These are phyloP conservation scores for Parascedosporium putredinis DNA, from an alignment of 2,329 filamentous ascomycete genomes.

Conservation along the genomic window DNA sequence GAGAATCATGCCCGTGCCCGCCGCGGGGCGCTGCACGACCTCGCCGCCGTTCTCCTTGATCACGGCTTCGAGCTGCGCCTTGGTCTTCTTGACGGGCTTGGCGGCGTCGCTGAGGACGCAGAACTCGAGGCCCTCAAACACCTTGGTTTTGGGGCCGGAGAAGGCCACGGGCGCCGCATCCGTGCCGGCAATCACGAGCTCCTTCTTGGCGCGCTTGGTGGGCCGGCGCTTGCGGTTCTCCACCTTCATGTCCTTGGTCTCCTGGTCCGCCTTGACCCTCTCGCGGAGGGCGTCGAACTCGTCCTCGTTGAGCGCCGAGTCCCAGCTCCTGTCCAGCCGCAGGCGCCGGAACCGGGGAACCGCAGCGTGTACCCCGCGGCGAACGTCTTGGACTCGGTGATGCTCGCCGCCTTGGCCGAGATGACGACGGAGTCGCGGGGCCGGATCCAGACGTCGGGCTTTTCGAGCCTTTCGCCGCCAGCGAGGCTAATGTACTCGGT, in stretches of 20 bases:
- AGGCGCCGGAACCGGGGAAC: conserved; percentile 84
- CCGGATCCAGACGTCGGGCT: conserved; percentile 86
- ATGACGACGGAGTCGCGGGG: conserved; percentile 81
- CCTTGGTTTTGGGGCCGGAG: conserved; percentile 43
- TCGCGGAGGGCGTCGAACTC: conserved; percentile 66
- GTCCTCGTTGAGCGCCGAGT: conserved; percentile 63
- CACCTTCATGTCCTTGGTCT: conserved; percentile 63
- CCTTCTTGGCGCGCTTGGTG: conserved; percentile 54
- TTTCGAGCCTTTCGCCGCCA: conserved; percentile 64
- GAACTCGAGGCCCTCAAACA: conserved; percentile 71
- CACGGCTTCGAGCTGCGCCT: conserved; percentile 67
- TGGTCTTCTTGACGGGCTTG: conserved; percentile 61
- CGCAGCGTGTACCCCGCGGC: conserved; percentile 67
- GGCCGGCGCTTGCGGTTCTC: conserved; percentile 51
- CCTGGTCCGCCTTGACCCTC: conserved; percentile 57
- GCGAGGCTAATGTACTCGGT: conserved; percentile 70
- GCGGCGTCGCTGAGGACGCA: conserved; percentile 71
- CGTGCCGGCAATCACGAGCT: conserved; percentile 63
- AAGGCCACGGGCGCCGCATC: conserved; percentile 34
- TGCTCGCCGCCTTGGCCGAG: conserved; percentile 77
- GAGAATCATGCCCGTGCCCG: conserved; percentile 53
- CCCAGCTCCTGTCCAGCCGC: conserved; percentile 76
- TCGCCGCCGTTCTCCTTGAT: conserved; percentile 76
- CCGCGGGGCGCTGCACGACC: conserved; percentile 60
- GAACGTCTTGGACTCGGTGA: conserved; percentile 67